Percentiles rank a stretch among this genome's conserved stretches.
phyloP scores from a whole-genome alignment of 208 protist genomes.

The Leishmania amazonensis region DNA sequence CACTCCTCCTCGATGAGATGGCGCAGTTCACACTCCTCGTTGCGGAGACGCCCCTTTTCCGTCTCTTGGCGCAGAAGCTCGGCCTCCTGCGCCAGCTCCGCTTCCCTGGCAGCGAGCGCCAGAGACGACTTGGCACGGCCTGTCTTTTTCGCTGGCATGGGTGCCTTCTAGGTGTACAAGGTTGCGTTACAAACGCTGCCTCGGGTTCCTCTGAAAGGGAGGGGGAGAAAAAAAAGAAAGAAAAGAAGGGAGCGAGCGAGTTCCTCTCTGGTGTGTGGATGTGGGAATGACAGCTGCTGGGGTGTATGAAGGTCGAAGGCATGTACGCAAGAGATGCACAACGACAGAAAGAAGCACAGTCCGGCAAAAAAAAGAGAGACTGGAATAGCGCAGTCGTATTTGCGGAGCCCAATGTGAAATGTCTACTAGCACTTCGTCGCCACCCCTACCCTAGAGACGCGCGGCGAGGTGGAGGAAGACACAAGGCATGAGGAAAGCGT shows the following conservation, averaged over 20 bases:
- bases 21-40: conserved; percentile 58
- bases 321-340: background rate
- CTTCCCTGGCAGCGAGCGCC: conserved; percentile 35
- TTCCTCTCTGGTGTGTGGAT: background rate
- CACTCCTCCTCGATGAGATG: conserved; percentile 72
- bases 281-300: background rate
- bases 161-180: background rate
- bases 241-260: background rate
- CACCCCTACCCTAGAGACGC: background rate
- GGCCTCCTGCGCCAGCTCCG: conserved; percentile 40
- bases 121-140: conserved; percentile 33
- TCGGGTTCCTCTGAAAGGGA: background rate
- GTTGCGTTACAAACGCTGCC: background rate
- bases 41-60: conserved; percentile 50
- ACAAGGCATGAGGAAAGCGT: conserved; percentile 2
- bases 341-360: background rate
- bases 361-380: background rate
- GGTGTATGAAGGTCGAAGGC: background rate
- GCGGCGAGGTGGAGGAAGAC: background rate
- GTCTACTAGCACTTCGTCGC: background rate
- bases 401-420: background rate
- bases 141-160: conserved; percentile 52
- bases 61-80: conserved; percentile 51
- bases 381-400: background rate
- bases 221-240: background rate